These are phyloP conservation scores for Dendrocalamus latiflorus DNA, from an alignment of 202 grass and related monocot genomes.

Conservation along the genomic window DNA sequence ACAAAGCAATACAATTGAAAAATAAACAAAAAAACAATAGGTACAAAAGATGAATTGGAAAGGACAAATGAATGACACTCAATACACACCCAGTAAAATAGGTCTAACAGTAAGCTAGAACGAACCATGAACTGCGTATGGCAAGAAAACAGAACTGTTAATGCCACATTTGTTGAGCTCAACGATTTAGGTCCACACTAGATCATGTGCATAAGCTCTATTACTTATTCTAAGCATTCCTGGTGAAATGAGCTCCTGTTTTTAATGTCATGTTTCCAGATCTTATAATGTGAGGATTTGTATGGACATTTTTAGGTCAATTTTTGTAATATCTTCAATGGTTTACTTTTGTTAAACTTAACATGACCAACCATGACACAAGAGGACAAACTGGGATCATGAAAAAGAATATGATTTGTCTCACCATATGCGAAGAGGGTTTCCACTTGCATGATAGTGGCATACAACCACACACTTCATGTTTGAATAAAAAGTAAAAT, in stretches of 20 bases:
- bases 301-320: background rate
- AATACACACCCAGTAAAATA: background rate
- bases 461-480: background rate
- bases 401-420: background rate
- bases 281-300: background rate
- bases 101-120: background rate
- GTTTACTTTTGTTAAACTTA: background rate
- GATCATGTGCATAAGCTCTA: background rate
- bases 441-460: background rate
- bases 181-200: background rate
- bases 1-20: slow-evolving; percentile 8
- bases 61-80: background rate
- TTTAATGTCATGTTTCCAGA: background rate
- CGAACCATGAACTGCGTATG: too few relatives aligned
- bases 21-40: slow-evolving; percentile 3
- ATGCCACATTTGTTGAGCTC: background rate
- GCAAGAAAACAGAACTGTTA: too few relatives aligned
- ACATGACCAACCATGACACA: background rate
- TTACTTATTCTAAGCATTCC: background rate
- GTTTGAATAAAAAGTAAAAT: background rate
- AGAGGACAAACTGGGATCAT: background rate
- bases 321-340: background rate
- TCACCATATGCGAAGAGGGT: background rate
- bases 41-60: slow-evolving; percentile 2
- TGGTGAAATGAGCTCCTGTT: background rate